Evolutionary conservation across 2,329 filamentous ascomycete genomes (phyloP), one percentile per base, ranked within the genome.

Genomic region (Zymoseptoria crescenta): DNA sequence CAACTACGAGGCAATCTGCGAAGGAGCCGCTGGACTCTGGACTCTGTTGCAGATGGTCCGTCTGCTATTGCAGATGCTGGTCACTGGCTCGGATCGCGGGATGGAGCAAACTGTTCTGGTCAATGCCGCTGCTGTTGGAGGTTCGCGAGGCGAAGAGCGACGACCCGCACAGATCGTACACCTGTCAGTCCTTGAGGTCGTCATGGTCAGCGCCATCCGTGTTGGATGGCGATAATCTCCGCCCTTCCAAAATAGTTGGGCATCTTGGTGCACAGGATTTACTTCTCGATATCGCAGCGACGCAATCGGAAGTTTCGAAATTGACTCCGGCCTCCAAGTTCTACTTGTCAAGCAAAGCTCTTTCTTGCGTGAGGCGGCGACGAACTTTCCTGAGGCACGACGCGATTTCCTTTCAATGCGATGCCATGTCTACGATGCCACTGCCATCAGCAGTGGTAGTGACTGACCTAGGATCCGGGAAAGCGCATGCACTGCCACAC

Each of bases 1-100:
- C 20, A 81, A 81, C 0, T 93, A 89, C 74, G 88, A 92, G 74
- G 76, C 78, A 19, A 77, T 90, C 28, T 78, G 79, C 68, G 69
- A 70, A 6, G 75, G 59, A 66, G 67, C 7, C 70, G 74, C 2
- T 66, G 75, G 58, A 64, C 73, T 57, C 8, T 60, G 65, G 35
- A 73, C 73, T 4, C 21, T 76, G 28, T 53, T 77, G 28, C 24
- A 35, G 8, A 59, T 59, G 45, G 45, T 50, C 6, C 9, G 56
- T 13, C 27, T 50, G 16, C 21, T 58, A n/a, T 16, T 55, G 4
- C n/a, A 27, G 49, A 35, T 21, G 30, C 7, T 49, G 20, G 10
- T 54, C 10, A 48, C 35, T 19, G 7, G 3, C 3, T n/a, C 30
- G 29, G 56, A 55, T 50, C 28, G 20, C n/a, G n/a, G 16, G 19